phyloP scores from a whole-genome alignment of 2,329 filamentous ascomycete species.

The Hypoxylon sp. region DNA sequence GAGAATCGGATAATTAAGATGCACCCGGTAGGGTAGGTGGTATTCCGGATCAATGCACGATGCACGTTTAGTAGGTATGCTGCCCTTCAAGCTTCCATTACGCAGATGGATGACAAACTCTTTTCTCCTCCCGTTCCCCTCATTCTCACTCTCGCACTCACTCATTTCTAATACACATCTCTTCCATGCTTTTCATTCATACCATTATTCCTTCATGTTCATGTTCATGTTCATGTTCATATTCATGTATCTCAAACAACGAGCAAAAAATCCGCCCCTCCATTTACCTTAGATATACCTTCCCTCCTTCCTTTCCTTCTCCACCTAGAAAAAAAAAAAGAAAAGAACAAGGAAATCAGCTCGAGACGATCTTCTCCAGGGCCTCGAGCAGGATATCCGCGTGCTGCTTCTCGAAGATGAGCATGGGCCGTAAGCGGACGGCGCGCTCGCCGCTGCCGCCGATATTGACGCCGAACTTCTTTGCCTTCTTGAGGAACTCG shows the following conservation, averaged over 20 bases:
- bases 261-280: background rate
- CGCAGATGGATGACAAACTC: conserved; percentile 8
- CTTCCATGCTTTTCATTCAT: conserved; percentile 1
- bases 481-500: conserved; percentile 82
- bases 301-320: background rate
- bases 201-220: background rate
- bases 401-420: conserved; percentile 93
- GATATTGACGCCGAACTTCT: conserved; percentile 87
- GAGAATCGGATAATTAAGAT: conserved; percentile 26
- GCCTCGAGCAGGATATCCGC: conserved; percentile 86
- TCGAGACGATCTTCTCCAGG: conserved; percentile 79
- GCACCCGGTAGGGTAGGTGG: conserved; percentile 5
- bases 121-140: conserved; percentile 9
- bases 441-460: conserved; percentile 83
- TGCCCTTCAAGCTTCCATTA: conserved; percentile 12
- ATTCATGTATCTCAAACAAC: background rate
- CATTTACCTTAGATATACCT: background rate
- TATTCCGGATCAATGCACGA: conserved; percentile 24
- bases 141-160: background rate
- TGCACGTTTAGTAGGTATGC: conserved; percentile 1
- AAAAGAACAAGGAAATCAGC: conserved; percentile 43
- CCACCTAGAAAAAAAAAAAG: no score
- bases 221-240: background rate
- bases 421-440: conserved; percentile 87
- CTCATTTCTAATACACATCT: background rate